Base-by-base conservation (phyloP, 108 stramenopile species). In the Pseudonitzschia multistriata region DNA sequence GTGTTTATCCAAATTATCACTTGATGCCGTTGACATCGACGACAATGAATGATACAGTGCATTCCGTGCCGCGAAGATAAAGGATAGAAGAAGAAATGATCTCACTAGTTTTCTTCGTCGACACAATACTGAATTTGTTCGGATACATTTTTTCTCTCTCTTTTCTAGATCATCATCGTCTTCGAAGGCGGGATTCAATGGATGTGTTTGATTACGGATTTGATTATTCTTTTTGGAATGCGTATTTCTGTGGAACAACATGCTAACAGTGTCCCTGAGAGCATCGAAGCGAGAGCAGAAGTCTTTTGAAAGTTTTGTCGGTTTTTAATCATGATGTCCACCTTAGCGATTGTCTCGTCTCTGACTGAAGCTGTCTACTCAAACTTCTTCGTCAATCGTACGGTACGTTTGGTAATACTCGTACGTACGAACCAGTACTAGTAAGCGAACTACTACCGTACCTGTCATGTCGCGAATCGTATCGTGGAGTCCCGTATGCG, bases 171-270 rank as follows among this genome's bases (percentile, higher is more conserved):
- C 29, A 27, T 55, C 54, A 55, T 30, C 8, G 7, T 5, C 17
- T 59, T 37, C 17, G 11, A 59, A 10, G n/a, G n/a, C n/a, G n/a
- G 31, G 13, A 59, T 35, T 59, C 57, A 14, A 59, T 14, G 31
- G 29, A 4, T 21, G 34, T 19, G 31, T 15, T 59, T 33, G n/a
- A 14, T 27, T 35, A 0, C 6, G 31, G 13, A 11, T 33, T 34
- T 24, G 50, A 2, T 45, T 45, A 1, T 55, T 55, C 29, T 55
- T 55, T 30, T 55, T 59, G 31, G 57, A 59, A 27, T 59, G 31
- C 0, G 15, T 30, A 59, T 59, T 59, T 33, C 57, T 59, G 15
- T 59, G 57, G 33, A 33, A 59, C 57, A 59, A 25, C 50, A 52
- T 45, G 3, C 42, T 45, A 45, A 2, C 11, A 17, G 42, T 3